Evolutionary conservation across 371 early-diverging fungal species (phyloP), one percentile per base, ranked within the genome.

Genomic region (Dinochytrium kinnereticum): DNA sequence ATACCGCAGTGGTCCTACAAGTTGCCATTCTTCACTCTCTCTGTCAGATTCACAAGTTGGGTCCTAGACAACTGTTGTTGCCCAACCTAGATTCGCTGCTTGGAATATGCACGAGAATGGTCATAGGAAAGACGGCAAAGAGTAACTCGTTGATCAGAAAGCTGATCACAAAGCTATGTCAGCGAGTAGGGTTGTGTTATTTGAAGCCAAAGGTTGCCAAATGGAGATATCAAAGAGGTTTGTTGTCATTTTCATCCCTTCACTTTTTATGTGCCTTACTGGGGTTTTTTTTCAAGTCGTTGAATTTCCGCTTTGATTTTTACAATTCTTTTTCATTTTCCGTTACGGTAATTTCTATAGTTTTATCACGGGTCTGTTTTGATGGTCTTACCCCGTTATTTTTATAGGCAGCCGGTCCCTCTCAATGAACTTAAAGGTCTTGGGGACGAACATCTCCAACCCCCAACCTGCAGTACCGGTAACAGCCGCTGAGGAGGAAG

Each of bases 101-200:
- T 7, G 73, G 89, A 0, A 69, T 79, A 38, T 75, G 80, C 57
- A 15, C 24, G 5, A 64, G 51, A 17, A 50, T 83, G 7, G 3
- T 61, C 37, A 21, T 74, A 1, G 67, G 66, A 38, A 68, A 59
- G 49, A 7, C 21, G 21, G 88, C 88, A 51, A 85, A 86, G 57
- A 83, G 82, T 66, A 94, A 94, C 74, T 73, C 92, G 19, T 64
- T 94, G n/a, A 82, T 95, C 40, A 87, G 94, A 21, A 95, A 97
- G 76, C 81, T 93, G 30, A 71, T 91, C 1, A 85, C 90, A 28
- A 97, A 97, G 78, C 83, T 95, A 0, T 86, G 91, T 1, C 95
- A 95, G 76, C 88, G 96, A 24, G 84, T 95, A 13, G 96, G 93
- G 0, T 80, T 95, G 26, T 88, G 90, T 50, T 87, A 83, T 67